phyloP scores from a whole-genome alignment of 2,329 filamentous ascomycete species.

The Phoma sp. region DNA sequence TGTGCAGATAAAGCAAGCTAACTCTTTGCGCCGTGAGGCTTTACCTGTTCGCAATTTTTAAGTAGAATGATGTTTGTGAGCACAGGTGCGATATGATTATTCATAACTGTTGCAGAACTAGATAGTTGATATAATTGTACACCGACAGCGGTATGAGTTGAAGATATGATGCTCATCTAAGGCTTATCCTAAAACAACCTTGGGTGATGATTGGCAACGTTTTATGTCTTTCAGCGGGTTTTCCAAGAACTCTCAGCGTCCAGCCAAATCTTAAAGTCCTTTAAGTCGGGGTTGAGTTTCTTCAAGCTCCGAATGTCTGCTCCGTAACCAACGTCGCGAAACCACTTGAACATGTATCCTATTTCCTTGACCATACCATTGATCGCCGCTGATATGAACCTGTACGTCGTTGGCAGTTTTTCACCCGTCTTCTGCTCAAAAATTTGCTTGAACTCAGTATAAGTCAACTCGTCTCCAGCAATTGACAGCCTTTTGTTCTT shows the following conservation, averaged over 20 bases:
- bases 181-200: no score
- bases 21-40: no score
- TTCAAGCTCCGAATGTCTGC: slow-evolving; percentile 52
- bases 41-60: no score
- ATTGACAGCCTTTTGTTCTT: slow-evolving; percentile 52
- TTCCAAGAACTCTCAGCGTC: slow-evolving; percentile 55
- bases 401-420: slow-evolving; percentile 51
- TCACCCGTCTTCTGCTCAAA: slow-evolving; percentile 56
- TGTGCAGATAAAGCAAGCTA: no score
- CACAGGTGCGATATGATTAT: no score
- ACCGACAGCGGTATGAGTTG: no score
- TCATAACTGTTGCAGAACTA: no score
- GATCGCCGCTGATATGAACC: slow-evolving; percentile 39
- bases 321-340: slow-evolving; percentile 52
- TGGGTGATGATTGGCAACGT: no score
- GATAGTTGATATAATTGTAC: no score
- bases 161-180: no score
- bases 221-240: no score
- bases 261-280: slow-evolving; percentile 56
- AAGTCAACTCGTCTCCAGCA: slow-evolving; percentile 59
- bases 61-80: no score
- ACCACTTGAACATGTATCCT: slow-evolving; percentile 58
- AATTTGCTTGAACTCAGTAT: slow-evolving; percentile 47
- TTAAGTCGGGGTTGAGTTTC: slow-evolving; percentile 53
- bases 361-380: slow-evolving; percentile 49